Percentiles rank a stretch among this genome's conserved stretches.
phyloP scores from a whole-genome alignment of 2,329 filamentous ascomycete genomes.

The Alternaria postmessia region DNA sequence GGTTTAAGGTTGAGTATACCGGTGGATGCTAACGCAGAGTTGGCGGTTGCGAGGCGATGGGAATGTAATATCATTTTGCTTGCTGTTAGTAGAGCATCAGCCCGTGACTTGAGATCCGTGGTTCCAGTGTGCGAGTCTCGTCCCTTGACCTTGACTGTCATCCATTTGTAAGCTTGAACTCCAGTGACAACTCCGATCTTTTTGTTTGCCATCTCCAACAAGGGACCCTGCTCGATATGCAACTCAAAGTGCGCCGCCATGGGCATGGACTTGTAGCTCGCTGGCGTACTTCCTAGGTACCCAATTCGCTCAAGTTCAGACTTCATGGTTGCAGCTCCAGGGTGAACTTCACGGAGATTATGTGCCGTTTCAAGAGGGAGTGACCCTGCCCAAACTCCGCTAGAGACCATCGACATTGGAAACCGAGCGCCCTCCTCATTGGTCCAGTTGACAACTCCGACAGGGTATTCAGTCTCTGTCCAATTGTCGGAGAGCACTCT shows the following conservation, averaged over 20 bases:
- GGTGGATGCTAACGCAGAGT: slow-evolving; percentile 71
- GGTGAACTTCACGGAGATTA: slow-evolving; percentile 68
- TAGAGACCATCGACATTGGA: slow-evolving; percentile 76
- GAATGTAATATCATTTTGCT: slow-evolving; percentile 72
- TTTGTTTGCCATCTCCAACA: slow-evolving; percentile 70
- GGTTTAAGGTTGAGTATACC: slow-evolving; percentile 73
- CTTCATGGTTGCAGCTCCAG: slow-evolving; percentile 68
- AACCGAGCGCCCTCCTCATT: slow-evolving; percentile 86
- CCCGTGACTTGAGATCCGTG: slow-evolving; percentile 71
- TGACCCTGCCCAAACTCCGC: slow-evolving; percentile 78
- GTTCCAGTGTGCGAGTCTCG: slow-evolving; percentile 78
- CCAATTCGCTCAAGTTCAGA: slow-evolving; percentile 75
- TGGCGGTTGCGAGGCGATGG: slow-evolving; percentile 67
- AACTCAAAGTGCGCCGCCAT: slow-evolving; percentile 83
- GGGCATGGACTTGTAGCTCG: slow-evolving; percentile 66
- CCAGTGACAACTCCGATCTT: slow-evolving; percentile 75
- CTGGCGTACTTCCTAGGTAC: slow-evolving; percentile 68
- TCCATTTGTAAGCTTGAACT: slow-evolving; percentile 80
- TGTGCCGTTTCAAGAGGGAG: slow-evolving; percentile 69
- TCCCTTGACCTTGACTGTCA: slow-evolving; percentile 70
- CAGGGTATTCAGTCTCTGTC: slow-evolving; percentile 72
- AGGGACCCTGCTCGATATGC: slow-evolving; percentile 84
- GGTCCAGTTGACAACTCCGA: slow-evolving; percentile 82
- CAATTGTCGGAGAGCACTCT: slow-evolving; percentile 71
- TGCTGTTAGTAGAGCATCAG: slow-evolving; percentile 73